phyloP scores from a whole-genome alignment of 1,284 basidiomycete genomes.

The Inonotus hispidus region DNA sequence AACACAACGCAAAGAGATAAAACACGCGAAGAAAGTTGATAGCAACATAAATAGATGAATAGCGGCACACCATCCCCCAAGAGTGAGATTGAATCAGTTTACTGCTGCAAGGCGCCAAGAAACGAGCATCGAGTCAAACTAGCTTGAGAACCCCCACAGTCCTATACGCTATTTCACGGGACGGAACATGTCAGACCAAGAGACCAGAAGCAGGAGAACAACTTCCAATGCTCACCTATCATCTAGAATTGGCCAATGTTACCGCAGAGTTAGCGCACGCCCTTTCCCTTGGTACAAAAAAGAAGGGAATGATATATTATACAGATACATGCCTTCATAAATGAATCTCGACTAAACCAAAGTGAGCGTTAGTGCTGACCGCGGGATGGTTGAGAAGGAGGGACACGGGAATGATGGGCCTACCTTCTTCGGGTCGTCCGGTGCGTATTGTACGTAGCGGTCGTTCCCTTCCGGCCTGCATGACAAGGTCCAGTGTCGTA shows the following conservation, averaged over 20 bases:
- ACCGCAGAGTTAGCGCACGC: neutral
- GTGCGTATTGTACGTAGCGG: conserved; percentile 71
- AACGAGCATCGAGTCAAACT: neutral
- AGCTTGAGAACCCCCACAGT: neutral
- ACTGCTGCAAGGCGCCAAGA: neutral
- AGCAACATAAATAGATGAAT: too few species aligned
- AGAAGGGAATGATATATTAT: neutral
- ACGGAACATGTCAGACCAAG: neutral
- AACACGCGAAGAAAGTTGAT: neutral
- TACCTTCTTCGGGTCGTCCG: conserved; percentile 84
- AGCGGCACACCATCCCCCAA: too few species aligned
- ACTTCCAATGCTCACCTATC: conserved; percentile 21
- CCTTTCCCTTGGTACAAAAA: too few species aligned
- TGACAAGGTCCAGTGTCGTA: conserved; percentile 6
- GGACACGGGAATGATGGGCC: neutral
- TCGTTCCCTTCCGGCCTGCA: conserved; percentile 73
- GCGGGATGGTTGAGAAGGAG: conserved; percentile 16
- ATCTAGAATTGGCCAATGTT: conserved; percentile 11
- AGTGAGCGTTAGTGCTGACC: neutral
- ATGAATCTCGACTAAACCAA: conserved; percentile 59
- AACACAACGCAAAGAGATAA: neutral
- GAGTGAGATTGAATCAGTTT: neutral
- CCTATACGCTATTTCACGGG: neutral
- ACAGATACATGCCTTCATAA: conserved; percentile 55
- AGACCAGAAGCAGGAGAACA: neutral